A percentile compares a stretch with the other conserved stretches of the same genome.
Evolutionary conservation across 345 rosid genomes (phyloP).

Genomic region (Eucalyptus albens): DNA sequence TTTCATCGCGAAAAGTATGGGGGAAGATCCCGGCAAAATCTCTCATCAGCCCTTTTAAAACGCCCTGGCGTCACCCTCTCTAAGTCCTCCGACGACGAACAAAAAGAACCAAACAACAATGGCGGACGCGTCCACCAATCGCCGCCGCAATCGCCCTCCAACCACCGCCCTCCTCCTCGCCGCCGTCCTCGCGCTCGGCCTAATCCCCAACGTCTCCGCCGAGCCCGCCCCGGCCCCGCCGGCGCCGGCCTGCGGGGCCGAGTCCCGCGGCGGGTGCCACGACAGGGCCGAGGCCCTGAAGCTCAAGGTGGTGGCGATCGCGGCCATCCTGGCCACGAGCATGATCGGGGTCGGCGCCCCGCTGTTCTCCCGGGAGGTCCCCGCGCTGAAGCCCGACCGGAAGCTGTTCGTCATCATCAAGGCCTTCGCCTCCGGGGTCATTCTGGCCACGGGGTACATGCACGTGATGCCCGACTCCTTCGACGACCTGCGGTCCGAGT

Average conservation of each 20-base stretch:
- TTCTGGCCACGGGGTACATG: slow-evolving; percentile 80
- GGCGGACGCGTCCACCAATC: not conserved
- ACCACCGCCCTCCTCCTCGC: not conserved
- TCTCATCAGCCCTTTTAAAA: not conserved
- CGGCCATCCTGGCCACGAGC: slow-evolving; percentile 38
- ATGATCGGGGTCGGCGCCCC: slow-evolving; percentile 57
- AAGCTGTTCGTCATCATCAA: slow-evolving; percentile 43
- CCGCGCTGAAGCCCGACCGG: slow-evolving; percentile 48
- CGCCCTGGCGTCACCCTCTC: not conserved
- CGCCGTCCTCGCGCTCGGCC: not conserved
- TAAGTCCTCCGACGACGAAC: no score
- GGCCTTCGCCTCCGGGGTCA: slow-evolving; percentile 67
- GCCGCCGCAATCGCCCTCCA: not conserved
- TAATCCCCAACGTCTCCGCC: slow-evolving; percentile 3
- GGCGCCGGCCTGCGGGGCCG: slow-evolving; percentile 10
- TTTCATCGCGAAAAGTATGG: not conserved
- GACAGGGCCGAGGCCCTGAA: slow-evolving; percentile 37
- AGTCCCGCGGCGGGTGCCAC: slow-evolving; percentile 18
- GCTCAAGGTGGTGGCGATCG: slow-evolving; percentile 45
- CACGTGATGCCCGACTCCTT: slow-evolving; percentile 86
- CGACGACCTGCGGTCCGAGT: slow-evolving; percentile 44
- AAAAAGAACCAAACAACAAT: not conserved
- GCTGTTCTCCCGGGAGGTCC: slow-evolving; percentile 32
- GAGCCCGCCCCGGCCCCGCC: not conserved
- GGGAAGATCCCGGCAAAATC: not conserved